phyloP scores from a whole-genome alignment of 2,329 filamentous ascomycete genomes.

The Epichloe scottii region DNA sequence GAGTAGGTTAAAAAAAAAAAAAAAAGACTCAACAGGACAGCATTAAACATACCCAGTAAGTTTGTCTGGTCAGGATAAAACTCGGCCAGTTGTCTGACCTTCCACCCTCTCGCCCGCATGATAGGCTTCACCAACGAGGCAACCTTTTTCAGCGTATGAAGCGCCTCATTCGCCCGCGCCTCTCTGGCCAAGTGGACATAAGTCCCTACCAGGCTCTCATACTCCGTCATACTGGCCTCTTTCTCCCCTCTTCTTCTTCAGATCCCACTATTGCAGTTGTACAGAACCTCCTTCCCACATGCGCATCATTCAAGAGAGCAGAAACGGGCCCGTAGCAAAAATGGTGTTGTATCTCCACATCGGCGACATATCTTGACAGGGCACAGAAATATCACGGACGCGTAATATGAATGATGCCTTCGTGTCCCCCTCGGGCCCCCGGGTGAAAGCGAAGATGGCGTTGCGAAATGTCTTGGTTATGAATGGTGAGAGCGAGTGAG shows the following conservation, averaged over 20 bases:
- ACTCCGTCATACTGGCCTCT: conserved; percentile 8
- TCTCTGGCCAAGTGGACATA: conserved; percentile 37
- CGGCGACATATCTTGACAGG: neutral
- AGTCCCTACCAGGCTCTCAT: conserved; percentile 31
- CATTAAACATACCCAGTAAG: conserved; percentile 46
- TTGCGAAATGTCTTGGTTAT: neutral
- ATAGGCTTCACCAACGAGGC: conserved; percentile 88
- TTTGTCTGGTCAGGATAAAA: conserved; percentile 69
- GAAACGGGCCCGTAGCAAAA: too few relatives aligned
- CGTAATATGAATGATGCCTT: conserved; percentile 3
- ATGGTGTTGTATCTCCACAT: neutral
- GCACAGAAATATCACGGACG: neutral
- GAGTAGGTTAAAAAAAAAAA: too few relatives aligned
- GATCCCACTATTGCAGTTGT: too few relatives aligned
- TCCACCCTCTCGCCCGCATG: conserved; percentile 79
- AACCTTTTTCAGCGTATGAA: conserved; percentile 59
- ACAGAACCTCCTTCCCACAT: too few relatives aligned
- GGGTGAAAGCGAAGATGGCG: neutral
- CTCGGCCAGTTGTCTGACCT: conserved; percentile 65
- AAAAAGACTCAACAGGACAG: neutral
- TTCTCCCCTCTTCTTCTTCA: neutral
- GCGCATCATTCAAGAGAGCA: too few relatives aligned
- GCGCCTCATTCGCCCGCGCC: conserved; percentile 35
- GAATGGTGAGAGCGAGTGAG: neutral
- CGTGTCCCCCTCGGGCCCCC: neutral